Conservation (phyloP, 805 yeast species). For the Yamadazyma insecticola region DNA sequence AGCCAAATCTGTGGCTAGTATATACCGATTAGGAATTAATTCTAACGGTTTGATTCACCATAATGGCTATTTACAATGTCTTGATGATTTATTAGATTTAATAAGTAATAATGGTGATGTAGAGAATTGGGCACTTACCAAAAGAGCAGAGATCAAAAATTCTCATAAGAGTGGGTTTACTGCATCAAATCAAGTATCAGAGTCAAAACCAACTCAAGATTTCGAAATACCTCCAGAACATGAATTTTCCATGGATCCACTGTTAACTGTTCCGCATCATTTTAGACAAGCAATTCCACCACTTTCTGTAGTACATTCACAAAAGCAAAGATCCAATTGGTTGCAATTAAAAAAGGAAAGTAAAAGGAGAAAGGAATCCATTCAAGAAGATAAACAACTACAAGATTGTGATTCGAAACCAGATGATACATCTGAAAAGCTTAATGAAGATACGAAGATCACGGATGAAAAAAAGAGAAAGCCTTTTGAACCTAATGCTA, state of each 20-base stretch:
- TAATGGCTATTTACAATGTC: constrained; percentile 58
- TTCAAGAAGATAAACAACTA: constrained; percentile 2
- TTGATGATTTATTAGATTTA: constrained; percentile 49
- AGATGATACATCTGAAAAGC: constrained; percentile 7
- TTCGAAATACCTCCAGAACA: constrained; percentile 13
- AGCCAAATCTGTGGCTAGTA: constrained; percentile 41
- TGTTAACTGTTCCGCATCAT: constrained; percentile 20
- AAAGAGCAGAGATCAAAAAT: constrained; percentile 36
- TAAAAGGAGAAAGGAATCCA: constrained; percentile 14
- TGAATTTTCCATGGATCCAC: constrained; percentile 27
- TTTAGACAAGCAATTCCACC: constrained; percentile 36
- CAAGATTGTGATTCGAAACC: not conserved
- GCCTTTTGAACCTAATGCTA: not conserved
- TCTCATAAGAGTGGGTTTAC: constrained; percentile 4
- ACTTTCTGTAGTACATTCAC: constrained; percentile 30
- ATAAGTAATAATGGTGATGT: constrained; percentile 41
- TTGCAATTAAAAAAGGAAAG: constrained; percentile 12
- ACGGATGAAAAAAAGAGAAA: constrained; percentile 1
- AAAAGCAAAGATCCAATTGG: constrained; percentile 15
- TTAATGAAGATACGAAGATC: constrained; percentile 3
- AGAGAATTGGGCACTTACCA: constrained; percentile 50
- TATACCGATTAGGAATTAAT: constrained; percentile 58
- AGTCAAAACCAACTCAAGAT: not conserved
- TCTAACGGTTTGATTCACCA: constrained; percentile 43
- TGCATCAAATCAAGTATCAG: not conserved